Evolutionary conservation across 129 eudicot species (phyloP).

Genomic region (Lactuca saligna): DNA sequence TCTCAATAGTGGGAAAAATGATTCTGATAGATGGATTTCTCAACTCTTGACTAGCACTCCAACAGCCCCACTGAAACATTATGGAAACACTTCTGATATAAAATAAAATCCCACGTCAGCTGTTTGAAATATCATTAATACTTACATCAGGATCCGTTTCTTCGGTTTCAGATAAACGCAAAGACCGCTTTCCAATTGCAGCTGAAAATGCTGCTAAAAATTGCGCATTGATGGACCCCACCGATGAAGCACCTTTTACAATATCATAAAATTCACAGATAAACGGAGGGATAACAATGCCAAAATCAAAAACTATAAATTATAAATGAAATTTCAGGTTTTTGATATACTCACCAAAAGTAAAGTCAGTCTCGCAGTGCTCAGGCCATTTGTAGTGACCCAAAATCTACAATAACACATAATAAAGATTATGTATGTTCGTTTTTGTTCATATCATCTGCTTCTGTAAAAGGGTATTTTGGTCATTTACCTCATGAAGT

Average conservation of each 20-base stretch:
- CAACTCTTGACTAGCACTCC: constrained; percentile 89
- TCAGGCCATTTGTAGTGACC: constrained; percentile 91
- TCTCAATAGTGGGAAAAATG: constrained; percentile 75
- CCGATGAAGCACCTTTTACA: constrained; percentile 76
- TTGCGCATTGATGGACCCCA: constrained; percentile 70
- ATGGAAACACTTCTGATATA: background rate
- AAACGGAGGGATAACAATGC: background rate
- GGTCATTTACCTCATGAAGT: constrained; percentile 70
- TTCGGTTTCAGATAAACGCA: constrained; percentile 64
- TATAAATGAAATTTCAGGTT: background rate
- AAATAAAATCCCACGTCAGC: background rate
- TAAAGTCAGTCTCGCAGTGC: constrained; percentile 72
- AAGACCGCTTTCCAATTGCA: constrained; percentile 80
- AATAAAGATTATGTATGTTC: background rate
- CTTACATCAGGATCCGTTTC: constrained; percentile 97
- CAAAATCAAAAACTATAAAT: background rate
- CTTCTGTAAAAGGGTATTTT: background rate
- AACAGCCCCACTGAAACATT: constrained; percentile 85
- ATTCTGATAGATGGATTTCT: constrained; percentile 74
- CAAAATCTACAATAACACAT: constrained; percentile 56
- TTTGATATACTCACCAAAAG: constrained; percentile 58
- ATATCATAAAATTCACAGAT: background rate
- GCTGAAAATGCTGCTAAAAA: constrained; percentile 95
- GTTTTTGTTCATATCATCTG: background rate
- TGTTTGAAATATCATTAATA: background rate